A percentile compares a stretch with the other conserved stretches of the same genome.
phyloP scores from a whole-genome alignment of 371 early-diverging fungal genomes.

The Choanephora cucurbitarum region DNA sequence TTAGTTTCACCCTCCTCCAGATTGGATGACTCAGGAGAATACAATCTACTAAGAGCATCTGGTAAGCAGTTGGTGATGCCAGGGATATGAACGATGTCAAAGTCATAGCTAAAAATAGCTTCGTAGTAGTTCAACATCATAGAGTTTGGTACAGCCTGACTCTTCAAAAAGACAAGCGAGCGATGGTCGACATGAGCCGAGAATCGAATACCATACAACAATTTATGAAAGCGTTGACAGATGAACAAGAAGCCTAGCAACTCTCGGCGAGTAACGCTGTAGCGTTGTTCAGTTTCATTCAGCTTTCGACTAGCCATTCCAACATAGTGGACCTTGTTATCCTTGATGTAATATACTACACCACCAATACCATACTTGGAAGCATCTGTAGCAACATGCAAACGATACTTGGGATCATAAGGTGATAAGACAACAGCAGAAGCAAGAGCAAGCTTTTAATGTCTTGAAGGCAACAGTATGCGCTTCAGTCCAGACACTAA shows the following conservation, averaged over 20 bases:
- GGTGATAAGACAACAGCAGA: constrained; percentile 6
- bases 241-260: constrained; percentile 2
- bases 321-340: constrained; percentile 1
- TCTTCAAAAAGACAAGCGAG: constrained; percentile 3
- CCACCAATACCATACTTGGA: constrained; percentile 6
- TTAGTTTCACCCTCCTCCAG: constrained; percentile 8
- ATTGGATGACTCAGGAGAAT: too few species aligned
- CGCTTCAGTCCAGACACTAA: neutral
- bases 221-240: neutral
- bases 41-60: neutral
- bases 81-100: constrained; percentile 7
- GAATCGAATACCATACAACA: neutral
- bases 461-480: constrained; percentile 4
- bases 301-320: constrained; percentile 5
- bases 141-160: constrained; percentile 8
- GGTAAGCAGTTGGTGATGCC: constrained; percentile 10
- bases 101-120: constrained; percentile 12
- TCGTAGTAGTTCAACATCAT: constrained; percentile 19
- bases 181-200: neutral
- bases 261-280: constrained; percentile 3
- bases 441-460: neutral
- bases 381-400: constrained; percentile 13
- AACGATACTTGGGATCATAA: neutral
- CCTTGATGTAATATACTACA: neutral
- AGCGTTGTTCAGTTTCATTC: neutral